phyloP scores from a whole-genome alignment of 2,329 filamentous ascomycete species.

The Xylariomycetidae sp. region DNA sequence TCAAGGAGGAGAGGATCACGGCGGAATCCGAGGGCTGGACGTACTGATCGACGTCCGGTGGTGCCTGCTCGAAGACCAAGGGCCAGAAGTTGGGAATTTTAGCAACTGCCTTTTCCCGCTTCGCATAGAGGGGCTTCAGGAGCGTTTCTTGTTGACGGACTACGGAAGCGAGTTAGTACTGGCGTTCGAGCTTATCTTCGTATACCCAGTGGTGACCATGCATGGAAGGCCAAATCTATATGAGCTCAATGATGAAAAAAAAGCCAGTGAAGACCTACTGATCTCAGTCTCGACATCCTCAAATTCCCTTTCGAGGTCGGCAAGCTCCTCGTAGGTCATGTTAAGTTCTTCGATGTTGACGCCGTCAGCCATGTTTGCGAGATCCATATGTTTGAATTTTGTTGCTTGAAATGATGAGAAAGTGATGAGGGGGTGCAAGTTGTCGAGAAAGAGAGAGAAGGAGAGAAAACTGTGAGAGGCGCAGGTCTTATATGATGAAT shows the following conservation, averaged over 20 bases:
- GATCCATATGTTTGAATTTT: neutral
- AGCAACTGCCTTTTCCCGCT: conserved; percentile 65
- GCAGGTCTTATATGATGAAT: too few species aligned
- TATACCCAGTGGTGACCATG: too few species aligned
- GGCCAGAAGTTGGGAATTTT: conserved; percentile 89
- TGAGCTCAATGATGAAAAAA: too few species aligned
- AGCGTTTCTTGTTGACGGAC: conserved; percentile 70
- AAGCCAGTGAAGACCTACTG: conserved; percentile 59
- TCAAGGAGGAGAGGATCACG: conserved; percentile 65
- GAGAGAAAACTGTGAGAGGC: neutral
- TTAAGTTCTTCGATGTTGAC: conserved; percentile 10
- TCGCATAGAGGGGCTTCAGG: conserved; percentile 67
- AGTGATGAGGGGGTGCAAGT: conserved; percentile 2
- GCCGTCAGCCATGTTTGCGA: conserved; percentile 14
- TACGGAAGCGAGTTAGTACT: conserved; percentile 32
- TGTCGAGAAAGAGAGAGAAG: conserved; percentile 1
- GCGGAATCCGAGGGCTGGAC: conserved; percentile 76
- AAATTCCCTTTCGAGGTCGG: conserved; percentile 77
- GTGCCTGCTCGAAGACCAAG: conserved; percentile 84
- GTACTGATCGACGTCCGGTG: conserved; percentile 80
- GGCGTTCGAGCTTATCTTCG: too few species aligned
- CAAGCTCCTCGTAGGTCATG: conserved; percentile 71
- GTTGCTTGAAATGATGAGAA: neutral
- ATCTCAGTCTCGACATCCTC: conserved; percentile 78
- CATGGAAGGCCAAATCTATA: too few species aligned